Evolutionary conservation across 2,329 filamentous ascomycete genomes (phyloP), one percentile per base, ranked within the genome.

Genomic region (Pseudonectria buxi): DNA sequence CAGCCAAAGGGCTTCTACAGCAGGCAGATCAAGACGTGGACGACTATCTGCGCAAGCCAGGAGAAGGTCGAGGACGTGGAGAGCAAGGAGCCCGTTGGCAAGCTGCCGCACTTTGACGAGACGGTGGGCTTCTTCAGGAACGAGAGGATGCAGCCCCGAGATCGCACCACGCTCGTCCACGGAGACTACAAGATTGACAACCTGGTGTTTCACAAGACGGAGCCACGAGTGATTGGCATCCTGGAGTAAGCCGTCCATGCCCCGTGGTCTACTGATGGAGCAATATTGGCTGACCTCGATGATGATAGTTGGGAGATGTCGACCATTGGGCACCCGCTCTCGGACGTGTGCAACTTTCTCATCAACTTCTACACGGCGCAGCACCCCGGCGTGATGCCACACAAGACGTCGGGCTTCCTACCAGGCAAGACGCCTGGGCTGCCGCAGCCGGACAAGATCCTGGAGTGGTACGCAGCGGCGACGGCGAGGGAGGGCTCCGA

Each of bases 131-230:
- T 92, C 64, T 95, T 95, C 61, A 70, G 67, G 32, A 73, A 89
- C 52, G 69, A 76, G 46, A 60, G 59, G 38, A 72, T 70, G 32
- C 86, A 90, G 62, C 90, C 90, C 1, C 67, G 71, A 42, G 90
- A 96, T 57, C 72, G 85, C 43, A 79, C 75, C 14, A 83, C 81
- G 4, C 74, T 95, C 44, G 81, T 96, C 22, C 92, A 96, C 55
- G 92, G 92, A 25, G 92, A 98, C 61, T 98, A 90, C 69, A 98
- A 96, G 69, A 94, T 90, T 54, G 85, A 92, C 59, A 92, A 92
- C 51, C 60, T 90, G 46, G 79, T 92, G 27, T 98, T 94, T 60
- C 86, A 95, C 67, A 84, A 85, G 64, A 89, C 85, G 0, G 83
- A 90, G 59, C 79, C 89, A 6, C 71, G 81, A 35, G 89, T 96